A percentile compares a stretch with the other conserved stretches of the same genome.
Conservation (phyloP, 139 green algal species). For the Chlamydomonas incerta region DNA sequence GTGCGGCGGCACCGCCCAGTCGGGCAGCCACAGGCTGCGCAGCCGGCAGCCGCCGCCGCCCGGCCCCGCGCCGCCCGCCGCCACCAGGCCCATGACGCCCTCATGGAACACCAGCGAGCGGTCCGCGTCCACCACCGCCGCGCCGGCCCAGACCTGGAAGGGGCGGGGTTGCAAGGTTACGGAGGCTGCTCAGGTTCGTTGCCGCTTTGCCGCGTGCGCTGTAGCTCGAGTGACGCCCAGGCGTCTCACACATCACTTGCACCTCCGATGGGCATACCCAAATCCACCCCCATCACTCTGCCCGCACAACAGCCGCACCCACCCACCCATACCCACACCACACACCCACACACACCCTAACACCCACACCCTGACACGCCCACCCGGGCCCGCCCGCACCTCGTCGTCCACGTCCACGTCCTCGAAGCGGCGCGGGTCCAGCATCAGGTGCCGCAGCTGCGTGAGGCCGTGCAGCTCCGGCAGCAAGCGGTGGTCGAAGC, state of each 20-base stretch:
- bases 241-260: too few relatives aligned
- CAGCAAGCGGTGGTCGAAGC: constrained; percentile 19
- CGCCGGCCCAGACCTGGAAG: too few relatives aligned
- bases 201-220: too few relatives aligned
- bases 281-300: too few relatives aligned
- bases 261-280: too few relatives aligned
- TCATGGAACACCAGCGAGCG: constrained; percentile 24
- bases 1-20: constrained; percentile 23
- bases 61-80: constrained; percentile 5
- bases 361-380: too few relatives aligned
- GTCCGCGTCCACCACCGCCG: background rate
- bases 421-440: constrained; percentile 24
- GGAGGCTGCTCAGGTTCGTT: too few relatives aligned
- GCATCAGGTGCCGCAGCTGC: constrained; percentile 28
- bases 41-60: background rate
- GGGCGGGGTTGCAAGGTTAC: background rate
- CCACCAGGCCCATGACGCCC: constrained; percentile 7
- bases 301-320: too few relatives aligned
- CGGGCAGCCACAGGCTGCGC: constrained; percentile 38
- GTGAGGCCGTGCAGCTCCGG: constrained; percentile 21
- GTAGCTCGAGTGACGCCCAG: too few relatives aligned
- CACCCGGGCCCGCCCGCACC: too few relatives aligned
- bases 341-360: too few relatives aligned
- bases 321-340: too few relatives aligned
- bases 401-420: background rate